Evolutionary conservation across 139 green algal species (phyloP).

Genomic region (Chlamydomonas asymmetrica): DNA sequence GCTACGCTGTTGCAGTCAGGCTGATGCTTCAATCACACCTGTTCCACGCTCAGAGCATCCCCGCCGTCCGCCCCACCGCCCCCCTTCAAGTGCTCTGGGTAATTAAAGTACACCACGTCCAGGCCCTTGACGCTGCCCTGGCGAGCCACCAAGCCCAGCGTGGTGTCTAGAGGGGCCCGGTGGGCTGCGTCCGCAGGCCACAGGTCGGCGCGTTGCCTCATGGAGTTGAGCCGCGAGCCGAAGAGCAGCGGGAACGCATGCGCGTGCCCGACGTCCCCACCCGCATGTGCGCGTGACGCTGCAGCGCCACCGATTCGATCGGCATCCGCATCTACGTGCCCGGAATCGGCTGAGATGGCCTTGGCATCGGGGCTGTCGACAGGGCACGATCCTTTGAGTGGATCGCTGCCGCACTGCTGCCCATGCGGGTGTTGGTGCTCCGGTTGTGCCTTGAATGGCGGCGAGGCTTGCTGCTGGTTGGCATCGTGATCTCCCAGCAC

Average conservation of each 20-base stretch:
- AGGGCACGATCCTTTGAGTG: too few relatives aligned
- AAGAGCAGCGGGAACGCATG: conserved; percentile 43
- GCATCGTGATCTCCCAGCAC: too few relatives aligned
- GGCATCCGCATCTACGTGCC: too few relatives aligned
- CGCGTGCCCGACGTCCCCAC: neutral
- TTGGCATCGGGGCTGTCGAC: too few relatives aligned
- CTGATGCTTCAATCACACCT: neutral
- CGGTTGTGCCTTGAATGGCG: too few relatives aligned
- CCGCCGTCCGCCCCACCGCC: too few relatives aligned
- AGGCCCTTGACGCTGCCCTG: conserved; percentile 35
- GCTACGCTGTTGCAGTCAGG: neutral
- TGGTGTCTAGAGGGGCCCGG: neutral
- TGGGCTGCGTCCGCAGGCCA: neutral
- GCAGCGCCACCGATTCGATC: too few relatives aligned
- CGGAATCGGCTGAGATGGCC: too few relatives aligned
- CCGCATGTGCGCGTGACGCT: neutral
- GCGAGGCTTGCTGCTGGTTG: too few relatives aligned
- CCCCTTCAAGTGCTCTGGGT: conserved; percentile 61
- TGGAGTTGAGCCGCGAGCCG: conserved; percentile 66
- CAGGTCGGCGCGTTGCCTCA: conserved; percentile 59
- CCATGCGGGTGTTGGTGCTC: neutral
- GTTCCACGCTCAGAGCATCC: neutral
- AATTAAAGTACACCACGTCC: conserved; percentile 61
- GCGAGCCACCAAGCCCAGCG: conserved; percentile 51
- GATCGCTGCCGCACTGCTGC: neutral